Conservation (phyloP, 495 filamentous ascomycete species). For the Lasiosphaeris hirsuta region DNA sequence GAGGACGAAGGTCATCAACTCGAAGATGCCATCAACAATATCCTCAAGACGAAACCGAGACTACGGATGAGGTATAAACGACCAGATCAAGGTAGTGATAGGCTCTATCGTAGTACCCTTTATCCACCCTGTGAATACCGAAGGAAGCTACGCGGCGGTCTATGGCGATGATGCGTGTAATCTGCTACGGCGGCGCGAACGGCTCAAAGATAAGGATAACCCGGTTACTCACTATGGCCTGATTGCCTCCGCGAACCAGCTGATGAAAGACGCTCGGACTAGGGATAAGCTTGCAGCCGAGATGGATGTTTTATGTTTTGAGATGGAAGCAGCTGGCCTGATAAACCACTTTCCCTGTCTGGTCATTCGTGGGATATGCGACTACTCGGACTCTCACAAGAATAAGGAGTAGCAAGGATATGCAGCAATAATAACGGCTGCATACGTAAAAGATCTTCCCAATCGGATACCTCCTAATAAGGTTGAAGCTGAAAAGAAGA, state of each 20-base stretch:
- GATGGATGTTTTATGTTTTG: conserved; percentile 25
- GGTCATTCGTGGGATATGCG: conserved; percentile 36
- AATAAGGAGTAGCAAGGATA: conserved; percentile 36
- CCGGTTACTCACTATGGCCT: conserved; percentile 12
- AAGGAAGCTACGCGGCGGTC: conserved; percentile 20
- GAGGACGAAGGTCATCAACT: conserved; percentile 19
- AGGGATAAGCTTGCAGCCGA: background rate
- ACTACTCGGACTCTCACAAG: conserved; percentile 41
- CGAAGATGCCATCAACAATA: conserved; percentile 18
- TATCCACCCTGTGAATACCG: conserved; percentile 21
- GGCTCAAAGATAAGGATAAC: conserved; percentile 26
- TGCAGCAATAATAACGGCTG: conserved; percentile 34
- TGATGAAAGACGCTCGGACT: conserved; percentile 3
- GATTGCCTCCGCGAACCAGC: conserved; percentile 12
- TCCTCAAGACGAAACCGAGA: conserved; percentile 18
- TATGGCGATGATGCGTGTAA: conserved; percentile 28
- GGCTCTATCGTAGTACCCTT: conserved; percentile 31
- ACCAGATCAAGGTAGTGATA: conserved; percentile 30
- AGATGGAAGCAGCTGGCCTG: conserved; percentile 24
- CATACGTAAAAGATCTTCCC: conserved; percentile 31
- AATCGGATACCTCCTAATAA: conserved; percentile 25
- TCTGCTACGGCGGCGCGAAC: conserved; percentile 23
- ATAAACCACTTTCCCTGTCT: conserved; percentile 24
- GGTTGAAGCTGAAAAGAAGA: conserved; percentile 35
- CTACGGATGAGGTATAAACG: conserved; percentile 27